Conservation (phyloP, 1,139 yeast species). For the Hanseniaspora uvarum region DNA sequence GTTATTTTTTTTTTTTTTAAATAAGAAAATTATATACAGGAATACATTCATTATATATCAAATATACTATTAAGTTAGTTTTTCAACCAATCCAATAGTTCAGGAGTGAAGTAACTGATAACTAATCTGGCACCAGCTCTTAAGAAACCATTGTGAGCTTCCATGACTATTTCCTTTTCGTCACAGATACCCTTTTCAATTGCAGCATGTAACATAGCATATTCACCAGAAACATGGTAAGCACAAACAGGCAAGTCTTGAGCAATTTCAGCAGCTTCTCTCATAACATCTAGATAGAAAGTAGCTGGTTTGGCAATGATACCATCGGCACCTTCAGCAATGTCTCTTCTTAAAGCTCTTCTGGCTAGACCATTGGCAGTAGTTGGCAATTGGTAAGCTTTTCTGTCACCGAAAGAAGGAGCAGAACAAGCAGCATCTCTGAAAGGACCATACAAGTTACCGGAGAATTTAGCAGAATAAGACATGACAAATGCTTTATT, state of each 20-base stretch:
- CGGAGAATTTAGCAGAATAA: conserved; percentile 88
- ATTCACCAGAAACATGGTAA: conserved; percentile 95
- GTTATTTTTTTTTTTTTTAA: neutral
- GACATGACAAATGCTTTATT: conserved; percentile 86
- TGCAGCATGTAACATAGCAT: conserved; percentile 96
- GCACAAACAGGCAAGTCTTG: conserved; percentile 82
- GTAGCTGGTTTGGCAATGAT: conserved; percentile 95
- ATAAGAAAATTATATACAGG: neutral
- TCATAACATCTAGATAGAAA: conserved; percentile 79
- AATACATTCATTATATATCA: too few species aligned
- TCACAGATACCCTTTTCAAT: conserved; percentile 93
- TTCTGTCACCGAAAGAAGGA: conserved; percentile 86
- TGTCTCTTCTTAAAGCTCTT: conserved; percentile 75
- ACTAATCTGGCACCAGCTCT: conserved; percentile 94
- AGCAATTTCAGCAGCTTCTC: conserved; percentile 78
- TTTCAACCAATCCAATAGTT: conserved; percentile 79
- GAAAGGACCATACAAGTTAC: conserved; percentile 90
- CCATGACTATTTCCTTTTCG: conserved; percentile 80
- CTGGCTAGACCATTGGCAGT: conserved; percentile 91
- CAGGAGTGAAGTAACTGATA: conserved; percentile 90
- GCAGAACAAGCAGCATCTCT: conserved; percentile 93
- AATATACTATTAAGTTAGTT: neutral
- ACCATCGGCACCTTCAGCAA: conserved; percentile 91
- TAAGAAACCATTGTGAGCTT: conserved; percentile 78
- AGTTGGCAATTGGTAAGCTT: conserved; percentile 84